Conservation (phyloP, 78 protist species). For the Monocercomonoides exilis region DNA sequence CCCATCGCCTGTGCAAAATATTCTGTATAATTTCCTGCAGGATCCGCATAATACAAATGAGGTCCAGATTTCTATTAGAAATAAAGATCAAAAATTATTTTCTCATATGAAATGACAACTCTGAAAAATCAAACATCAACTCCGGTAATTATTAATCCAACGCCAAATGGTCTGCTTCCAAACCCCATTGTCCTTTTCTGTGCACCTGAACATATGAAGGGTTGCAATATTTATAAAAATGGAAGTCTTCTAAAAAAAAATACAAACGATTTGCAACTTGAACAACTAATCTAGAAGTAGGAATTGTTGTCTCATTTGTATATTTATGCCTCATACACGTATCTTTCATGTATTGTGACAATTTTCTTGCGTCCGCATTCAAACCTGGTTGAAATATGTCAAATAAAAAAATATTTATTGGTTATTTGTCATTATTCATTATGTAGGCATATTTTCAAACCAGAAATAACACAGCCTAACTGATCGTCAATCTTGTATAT, state of each 20-base stretch:
- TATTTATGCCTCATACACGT: not conserved
- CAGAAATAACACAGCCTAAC: not conserved
- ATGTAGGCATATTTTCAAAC: no score
- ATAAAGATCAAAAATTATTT: not conserved
- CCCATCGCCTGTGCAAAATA: slow-evolving; percentile 11
- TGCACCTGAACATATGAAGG: no score
- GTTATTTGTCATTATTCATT: no score
- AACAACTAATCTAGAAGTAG: not conserved
- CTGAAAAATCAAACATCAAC: slow-evolving; percentile 8
- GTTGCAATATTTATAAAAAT: no score
- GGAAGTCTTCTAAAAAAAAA: not conserved
- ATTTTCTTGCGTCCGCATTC: slow-evolving; percentile 27
- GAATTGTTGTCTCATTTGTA: slow-evolving; percentile 5
- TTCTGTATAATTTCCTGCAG: not conserved
- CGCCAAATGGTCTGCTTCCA: slow-evolving; percentile 40
- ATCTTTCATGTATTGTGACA: not conserved
- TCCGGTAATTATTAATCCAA: slow-evolving; percentile 25
- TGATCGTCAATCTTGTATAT: slow-evolving; percentile 1
- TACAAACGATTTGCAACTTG: not conserved
- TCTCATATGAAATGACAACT: no score
- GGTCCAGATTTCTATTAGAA: not conserved
- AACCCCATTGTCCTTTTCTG: slow-evolving; percentile 12
- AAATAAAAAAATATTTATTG: no score
- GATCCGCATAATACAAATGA: slow-evolving; percentile 12
- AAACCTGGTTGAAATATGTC: slow-evolving; percentile 21